Evolutionary conservation across 2,329 filamentous ascomycete genomes (phyloP), one percentile per base, ranked within the genome.

Genomic region (Sphaerulina vaccinii): DNA sequence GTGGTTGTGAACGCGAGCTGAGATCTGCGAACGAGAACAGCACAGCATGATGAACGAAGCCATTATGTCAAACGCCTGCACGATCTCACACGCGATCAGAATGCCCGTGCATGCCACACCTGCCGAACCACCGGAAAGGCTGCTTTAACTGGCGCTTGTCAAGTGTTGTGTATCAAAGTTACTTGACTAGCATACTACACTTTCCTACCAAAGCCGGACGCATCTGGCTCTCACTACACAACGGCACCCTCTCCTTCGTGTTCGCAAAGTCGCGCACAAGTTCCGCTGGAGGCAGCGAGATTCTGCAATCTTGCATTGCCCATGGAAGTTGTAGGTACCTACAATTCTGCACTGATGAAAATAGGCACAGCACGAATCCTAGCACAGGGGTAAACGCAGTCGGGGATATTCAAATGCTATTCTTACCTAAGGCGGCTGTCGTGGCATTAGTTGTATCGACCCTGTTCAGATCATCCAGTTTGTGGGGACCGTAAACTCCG

Each of bases 381-480:
- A 22, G 32, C 38, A 48, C 51, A 49, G 41, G 51, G 51, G 40
- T 40, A 36, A 41, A 49, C 45, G 51, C 27, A 32, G 51, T 44
- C 23, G 33, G 38, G 51, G 51, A 48, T 35, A 49, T 45, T 49
- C 27, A 41, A 44, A 40, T 18, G 40, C 51, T 54, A 54, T 54
- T 54, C 51, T 54, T 49, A 47, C 45, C 41, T 35, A 43, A 47
- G 33, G 39, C 51, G 36, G 29, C 35, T 43, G 43, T 39, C 48
- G 39, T 32, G 16, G 18, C 13, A n/a, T n/a, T n/a, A n/a, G n/a
- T n/a, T n/a, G 3, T 16, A 13, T 21, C 18, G 16, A 39, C 19
- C 19, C 16, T 39, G 16, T 21, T 39, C 36, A 39, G 36, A 32
- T 39, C 37, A 19, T 39, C 32, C 16, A n/a, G n/a, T n/a, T n/a